Base-by-base conservation (phyloP, 805 yeast genomes). In the Metschnikowia vanudenii region DNA sequence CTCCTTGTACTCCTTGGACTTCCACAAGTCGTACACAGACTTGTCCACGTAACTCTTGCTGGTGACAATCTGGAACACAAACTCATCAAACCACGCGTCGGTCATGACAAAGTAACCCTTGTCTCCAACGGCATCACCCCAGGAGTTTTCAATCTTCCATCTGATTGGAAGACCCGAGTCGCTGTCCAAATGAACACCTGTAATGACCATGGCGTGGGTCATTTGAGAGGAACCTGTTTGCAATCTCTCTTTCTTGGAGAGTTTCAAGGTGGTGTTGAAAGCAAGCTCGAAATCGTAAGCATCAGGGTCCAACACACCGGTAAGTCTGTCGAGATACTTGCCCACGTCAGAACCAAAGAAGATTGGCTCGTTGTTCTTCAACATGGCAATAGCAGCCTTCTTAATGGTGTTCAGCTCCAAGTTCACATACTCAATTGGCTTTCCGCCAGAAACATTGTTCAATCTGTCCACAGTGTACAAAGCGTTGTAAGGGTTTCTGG, bases 331-430 rank as follows among this genome's bases (percentile, higher is more conserved):
- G 76, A 76, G 78, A 67, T 74, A 88, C 62, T 85, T 83, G 19
- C 92, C 94, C n/a, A 91, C 88, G 64, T 88, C 95, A 14, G 91
- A 83, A 11, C 96, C 96, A 60, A 88, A 89, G 71, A 88, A 89
- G 6, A 89, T 88, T 0, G 95, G 85, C 69, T 85, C 85, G 66
- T 86, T 82, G 50, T 72, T 74, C 67, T 84, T 77, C 60, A 88
- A 76, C 67, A 88, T 80, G 57, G 79, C 75, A 32, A 87, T 79
- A 24, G 88, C 86, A 40, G 82, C 73, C 28, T 73, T 58, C 37
- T 88, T 79, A 46, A 88, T 69, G 8, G 69, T 69, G 14, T 76
- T 76, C 48, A 83, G 76, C 35, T 81, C 82, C 44, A 81, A 72
- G 63, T 88, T 88, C 57, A 88, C 75, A 61, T 88, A 88, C 38